Percentiles rank a stretch among this genome's conserved stretches.
Conservation (phyloP, 768 basidiomycete species). For the Mycena maculata region DNA sequence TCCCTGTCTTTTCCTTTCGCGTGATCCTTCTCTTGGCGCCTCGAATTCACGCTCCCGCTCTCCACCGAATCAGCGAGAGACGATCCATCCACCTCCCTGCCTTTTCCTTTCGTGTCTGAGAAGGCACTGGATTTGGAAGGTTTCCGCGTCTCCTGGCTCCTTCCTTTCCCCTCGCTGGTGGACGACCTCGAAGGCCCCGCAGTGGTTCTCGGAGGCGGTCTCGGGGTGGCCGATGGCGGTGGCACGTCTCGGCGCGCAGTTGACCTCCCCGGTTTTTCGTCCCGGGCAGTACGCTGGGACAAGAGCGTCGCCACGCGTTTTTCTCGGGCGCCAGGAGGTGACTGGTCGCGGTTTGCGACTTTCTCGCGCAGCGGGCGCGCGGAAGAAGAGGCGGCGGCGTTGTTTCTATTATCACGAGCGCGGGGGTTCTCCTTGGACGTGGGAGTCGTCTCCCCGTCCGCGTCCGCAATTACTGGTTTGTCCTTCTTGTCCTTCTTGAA, state of each 20-base stretch:
- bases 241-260: background rate
- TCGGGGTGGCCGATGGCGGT: too few relatives aligned
- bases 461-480: background rate
- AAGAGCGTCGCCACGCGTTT: background rate
- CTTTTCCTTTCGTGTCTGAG: slow-evolving; percentile 10
- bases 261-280: slow-evolving; percentile 1
- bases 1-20: too few relatives aligned
- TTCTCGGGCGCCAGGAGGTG: background rate
- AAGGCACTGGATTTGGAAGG: background rate
- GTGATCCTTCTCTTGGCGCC: too few relatives aligned
- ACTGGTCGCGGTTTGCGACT: slow-evolving; percentile 2
- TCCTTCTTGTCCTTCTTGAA: slow-evolving; percentile 23
- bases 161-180: background rate
- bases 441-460: background rate
- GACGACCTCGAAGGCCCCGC: background rate
- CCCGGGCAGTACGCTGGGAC: background rate
- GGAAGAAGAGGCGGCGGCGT: slow-evolving; percentile 16
- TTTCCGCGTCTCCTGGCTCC: background rate
- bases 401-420: background rate
- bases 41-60: too few relatives aligned
- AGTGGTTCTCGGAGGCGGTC: background rate
- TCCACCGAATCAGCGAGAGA: too few relatives aligned
- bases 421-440: slow-evolving; percentile 30
- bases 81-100: too few relatives aligned
- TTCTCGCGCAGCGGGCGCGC: slow-evolving; percentile 31